Conservation (phyloP, 768 basidiomycete species). For the Termitomyces sp. region DNA sequence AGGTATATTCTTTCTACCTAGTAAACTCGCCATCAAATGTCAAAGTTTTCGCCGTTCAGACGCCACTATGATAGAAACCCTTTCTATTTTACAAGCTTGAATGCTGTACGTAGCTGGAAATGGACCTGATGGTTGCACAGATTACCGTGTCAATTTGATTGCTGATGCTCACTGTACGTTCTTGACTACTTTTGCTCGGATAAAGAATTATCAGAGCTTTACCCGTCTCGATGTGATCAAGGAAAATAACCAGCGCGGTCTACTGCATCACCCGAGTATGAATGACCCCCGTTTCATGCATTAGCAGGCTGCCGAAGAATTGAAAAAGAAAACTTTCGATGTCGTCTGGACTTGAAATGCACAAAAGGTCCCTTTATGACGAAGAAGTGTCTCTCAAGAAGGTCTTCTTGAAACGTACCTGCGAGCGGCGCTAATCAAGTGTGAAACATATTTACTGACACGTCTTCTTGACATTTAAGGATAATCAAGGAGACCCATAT, state of each 20-base stretch:
- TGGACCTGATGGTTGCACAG: background rate
- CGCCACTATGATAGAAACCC: no score
- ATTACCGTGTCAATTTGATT: background rate
- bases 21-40: background rate
- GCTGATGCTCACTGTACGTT: background rate
- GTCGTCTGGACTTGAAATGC: background rate
- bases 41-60: background rate
- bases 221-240: background rate
- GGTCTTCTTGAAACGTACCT: background rate
- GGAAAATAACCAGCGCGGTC: background rate
- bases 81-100: background rate
- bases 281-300: background rate
- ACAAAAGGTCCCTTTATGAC: background rate
- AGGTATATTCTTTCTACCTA: background rate
- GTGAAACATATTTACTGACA: background rate
- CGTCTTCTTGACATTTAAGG: background rate
- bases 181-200: background rate
- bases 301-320: background rate
- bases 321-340: background rate
- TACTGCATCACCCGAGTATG: background rate
- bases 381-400: background rate
- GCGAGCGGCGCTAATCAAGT: background rate
- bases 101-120: background rate
- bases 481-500: background rate
- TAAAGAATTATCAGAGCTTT: background rate